These are phyloP conservation scores for Erysimum cheiranthoides DNA, from an alignment of 345 rosid species.

Conservation along the genomic window DNA sequence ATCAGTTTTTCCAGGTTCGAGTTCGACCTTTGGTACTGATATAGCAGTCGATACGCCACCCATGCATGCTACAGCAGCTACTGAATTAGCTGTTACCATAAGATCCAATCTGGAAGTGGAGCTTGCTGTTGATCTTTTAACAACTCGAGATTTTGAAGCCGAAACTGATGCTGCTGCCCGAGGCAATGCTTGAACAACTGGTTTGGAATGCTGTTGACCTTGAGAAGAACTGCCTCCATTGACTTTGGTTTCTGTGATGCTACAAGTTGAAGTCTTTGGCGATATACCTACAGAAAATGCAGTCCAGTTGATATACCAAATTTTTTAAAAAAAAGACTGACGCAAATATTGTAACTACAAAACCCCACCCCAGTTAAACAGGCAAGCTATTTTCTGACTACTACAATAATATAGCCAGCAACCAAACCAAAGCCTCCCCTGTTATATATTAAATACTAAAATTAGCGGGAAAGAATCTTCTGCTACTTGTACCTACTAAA, in stretches of 20 bases:
- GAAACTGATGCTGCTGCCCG: conserved; percentile 41
- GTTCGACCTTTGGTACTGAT: conserved; percentile 63
- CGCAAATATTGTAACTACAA: background rate
- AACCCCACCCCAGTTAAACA: conserved; percentile 20
- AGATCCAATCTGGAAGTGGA: conserved; percentile 56
- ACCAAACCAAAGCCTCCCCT: conserved; percentile 3
- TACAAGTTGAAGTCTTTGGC: conserved; percentile 37
- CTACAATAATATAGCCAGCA: conserved; percentile 19
- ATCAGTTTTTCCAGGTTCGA: conserved; percentile 64
- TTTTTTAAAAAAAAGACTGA: background rate
- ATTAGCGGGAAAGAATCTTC: conserved; percentile 3
- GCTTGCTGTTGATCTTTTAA: conserved; percentile 45
- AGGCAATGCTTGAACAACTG: conserved; percentile 46
- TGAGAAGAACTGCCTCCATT: conserved; percentile 36
- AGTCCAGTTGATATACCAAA: background rate
- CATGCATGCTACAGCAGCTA: conserved; percentile 76
- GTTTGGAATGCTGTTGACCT: conserved; percentile 54
- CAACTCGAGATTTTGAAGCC: conserved; percentile 52
- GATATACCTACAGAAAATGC: conserved; percentile 36
- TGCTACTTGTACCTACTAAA: conserved; percentile 47
- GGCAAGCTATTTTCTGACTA: conserved; percentile 5
- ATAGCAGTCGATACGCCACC: conserved; percentile 62
- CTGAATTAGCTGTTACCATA: conserved; percentile 73
- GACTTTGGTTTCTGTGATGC: conserved; percentile 48
- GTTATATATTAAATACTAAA: background rate